Base-by-base conservation (phyloP, 1,284 basidiomycete species). In the Cutaneotrichosporon spelunceum region DNA sequence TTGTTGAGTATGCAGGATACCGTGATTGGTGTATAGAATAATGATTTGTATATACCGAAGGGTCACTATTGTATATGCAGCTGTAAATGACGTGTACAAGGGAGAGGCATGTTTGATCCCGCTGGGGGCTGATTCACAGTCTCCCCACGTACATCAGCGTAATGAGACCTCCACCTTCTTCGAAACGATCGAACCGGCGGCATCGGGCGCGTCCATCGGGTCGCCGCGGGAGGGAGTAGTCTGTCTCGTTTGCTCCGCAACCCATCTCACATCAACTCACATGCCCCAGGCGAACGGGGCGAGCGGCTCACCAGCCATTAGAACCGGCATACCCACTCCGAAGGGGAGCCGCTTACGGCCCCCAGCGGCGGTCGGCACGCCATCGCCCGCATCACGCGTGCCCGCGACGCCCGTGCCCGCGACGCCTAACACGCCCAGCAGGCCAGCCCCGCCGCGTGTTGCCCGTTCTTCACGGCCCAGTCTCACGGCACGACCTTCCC, bases 261-360 rank as follows among this genome's bases (percentile, higher is more conserved):
- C 48, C 14, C 48, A 29, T 27, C 26, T n/a, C 24, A 50, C 48
- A 16, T 26, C 23, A 45, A 52, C 49, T 14, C 27, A 13, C 36
- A 53, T 53, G 52, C 33, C 23, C 5, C 52, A 53, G 23, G n/a
- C 26, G 53, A 45, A 55, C 39, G 42, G 53, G 23, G n/a, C 26
- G 53, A 45, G 45, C 39, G 42, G 53, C 39, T 27, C 36, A 23
- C 3, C 42, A 29, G 26, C 30, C 26, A 23, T 47, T 11, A n/a
- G 56, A 10, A 36, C 56, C 21, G 56, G 56, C 3, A 57, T 57
- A 57, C 56, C 56, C 4, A 47, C 47, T 16, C 56, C 56, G n/a
- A 19, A 33, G 33, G 30, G 44, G 29, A 36, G 23, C 21, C 23
- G 26, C n/a, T 11, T 36, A 42, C 52, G 21, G 19, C 23, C 52